Base-by-base conservation (phyloP, 306 rosid genomes). In the Albizia julibrissin region DNA sequence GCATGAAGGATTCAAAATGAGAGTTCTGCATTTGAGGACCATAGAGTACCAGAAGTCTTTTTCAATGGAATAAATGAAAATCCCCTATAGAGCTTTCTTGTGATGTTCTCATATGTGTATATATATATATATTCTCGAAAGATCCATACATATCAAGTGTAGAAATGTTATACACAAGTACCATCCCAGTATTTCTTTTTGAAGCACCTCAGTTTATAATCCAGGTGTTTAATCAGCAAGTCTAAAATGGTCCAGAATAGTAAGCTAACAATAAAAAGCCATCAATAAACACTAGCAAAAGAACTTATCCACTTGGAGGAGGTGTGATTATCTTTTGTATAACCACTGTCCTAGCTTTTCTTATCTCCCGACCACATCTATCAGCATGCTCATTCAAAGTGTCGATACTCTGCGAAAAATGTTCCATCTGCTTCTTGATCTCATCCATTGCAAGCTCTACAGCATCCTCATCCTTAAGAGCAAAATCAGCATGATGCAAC, bases 361-460 rank as follows among this genome's bases (percentile, higher is more conserved):
- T 88, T 80, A 89, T 85, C 52, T 88, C 84, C 78, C 82, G 78
- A 87, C 92, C 84, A 81, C 96, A 95, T 81, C 81, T 84, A 77
- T 87, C 88, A 73, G 91, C 92, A 54, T 90, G 97, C 81, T 72
- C 79, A 84, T 88, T 90, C 85, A 93, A 88, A 56, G 67, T 86
- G 64, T 92, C 91, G 8, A 92, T 85, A 59, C 86, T 89, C 46
- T 89, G 89, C 5, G 77, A 56, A 72, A 92, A 92, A 33, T 10
- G 83, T 67, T 88, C 91, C 58, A 93, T 88, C 86, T 87, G 89
- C 88, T 93, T 95, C 96, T 88, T 89, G 83, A 95, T 93, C 83
- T 93, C 97, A 12, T 85, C 93, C 14, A 95, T 89, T 15, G 87
- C 96, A 67, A 93, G 80, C 87, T 77, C 89, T 61, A 95, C 86